Conservation (phyloP, 805 yeast species). For the Saturnispora silvae region DNA sequence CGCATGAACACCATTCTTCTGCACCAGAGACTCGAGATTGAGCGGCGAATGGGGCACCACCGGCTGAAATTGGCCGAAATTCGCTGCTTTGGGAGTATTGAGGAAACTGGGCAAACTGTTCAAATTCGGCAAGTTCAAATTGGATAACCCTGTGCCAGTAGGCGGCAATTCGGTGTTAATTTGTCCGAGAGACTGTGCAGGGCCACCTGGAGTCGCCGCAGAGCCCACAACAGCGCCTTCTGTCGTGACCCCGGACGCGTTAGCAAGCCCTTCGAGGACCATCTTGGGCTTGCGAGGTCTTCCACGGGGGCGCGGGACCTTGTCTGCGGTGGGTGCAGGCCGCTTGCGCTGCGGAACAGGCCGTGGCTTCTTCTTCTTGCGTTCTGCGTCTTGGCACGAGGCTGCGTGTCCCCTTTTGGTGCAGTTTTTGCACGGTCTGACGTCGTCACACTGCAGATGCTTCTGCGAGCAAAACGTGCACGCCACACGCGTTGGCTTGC, state of each 20-base stretch:
- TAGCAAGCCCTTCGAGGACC: not conserved
- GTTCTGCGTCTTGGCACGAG: constrained; percentile 45
- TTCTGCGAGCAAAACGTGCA: constrained; percentile 65
- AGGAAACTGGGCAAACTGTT: constrained; percentile 1
- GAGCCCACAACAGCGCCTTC: no score
- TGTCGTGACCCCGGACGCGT: no score
- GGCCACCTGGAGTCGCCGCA: no score
- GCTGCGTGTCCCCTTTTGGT: constrained; percentile 43
- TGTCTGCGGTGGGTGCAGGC: no score
- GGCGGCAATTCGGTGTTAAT: no score
- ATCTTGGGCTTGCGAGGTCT: constrained; percentile 4
- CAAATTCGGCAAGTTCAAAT: constrained; percentile 3
- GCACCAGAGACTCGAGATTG: not conserved
- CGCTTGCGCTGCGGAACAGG: not conserved
- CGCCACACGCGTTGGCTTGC: constrained; percentile 60
- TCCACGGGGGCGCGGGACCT: constrained; percentile 3
- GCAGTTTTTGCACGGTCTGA: constrained; percentile 66
- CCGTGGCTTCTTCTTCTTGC: constrained; percentile 29
- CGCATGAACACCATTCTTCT: not conserved
- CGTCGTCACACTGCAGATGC: constrained; percentile 62
- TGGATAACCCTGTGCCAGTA: no score
- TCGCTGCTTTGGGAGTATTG: constrained; percentile 4
- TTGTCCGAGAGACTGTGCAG: not conserved
- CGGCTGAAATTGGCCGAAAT: no score
- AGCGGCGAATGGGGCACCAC: constrained; percentile 4